Conservation (phyloP, 352 stramenopile genomes). For the Globisporangium cederbergense region DNA sequence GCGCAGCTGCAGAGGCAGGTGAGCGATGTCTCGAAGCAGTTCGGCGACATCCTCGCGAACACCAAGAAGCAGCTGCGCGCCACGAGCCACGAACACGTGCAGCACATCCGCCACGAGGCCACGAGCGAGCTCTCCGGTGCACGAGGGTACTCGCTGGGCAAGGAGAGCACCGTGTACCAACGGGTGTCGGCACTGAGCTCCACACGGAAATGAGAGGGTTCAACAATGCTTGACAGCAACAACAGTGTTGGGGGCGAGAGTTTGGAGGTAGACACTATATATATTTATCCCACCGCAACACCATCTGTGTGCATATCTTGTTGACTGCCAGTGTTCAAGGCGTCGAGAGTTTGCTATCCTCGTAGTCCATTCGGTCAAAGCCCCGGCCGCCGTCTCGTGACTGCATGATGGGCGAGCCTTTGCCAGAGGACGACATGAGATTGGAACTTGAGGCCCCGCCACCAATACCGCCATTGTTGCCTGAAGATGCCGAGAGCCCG, state of each 20-base stretch:
- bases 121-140: constrained; percentile 38
- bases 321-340: constrained; percentile 20
- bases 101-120: constrained; percentile 60
- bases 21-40: constrained; percentile 44
- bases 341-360: constrained; percentile 48
- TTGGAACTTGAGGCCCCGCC: constrained; percentile 9
- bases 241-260: background rate
- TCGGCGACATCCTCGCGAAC: constrained; percentile 59
- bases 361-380: constrained; percentile 36
- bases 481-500: background rate
- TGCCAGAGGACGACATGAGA: constrained; percentile 23
- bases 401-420: constrained; percentile 19
- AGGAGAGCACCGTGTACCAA: constrained; percentile 65
- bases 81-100: constrained; percentile 54
- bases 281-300: background rate
- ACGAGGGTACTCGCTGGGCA: constrained; percentile 52
- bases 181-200: constrained; percentile 19
- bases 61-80: constrained; percentile 56
- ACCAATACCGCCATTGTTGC: constrained; percentile 16
- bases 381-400: constrained; percentile 4
- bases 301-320: background rate
- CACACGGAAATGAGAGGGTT: constrained; percentile 8
- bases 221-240: background rate
- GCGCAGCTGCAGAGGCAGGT: constrained; percentile 41
- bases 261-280: constrained; percentile 15